Evolutionary conservation across 2,329 filamentous ascomycete species (phyloP), one percentile per base, ranked within the genome.

Genomic region (Talaromyces sp.): DNA sequence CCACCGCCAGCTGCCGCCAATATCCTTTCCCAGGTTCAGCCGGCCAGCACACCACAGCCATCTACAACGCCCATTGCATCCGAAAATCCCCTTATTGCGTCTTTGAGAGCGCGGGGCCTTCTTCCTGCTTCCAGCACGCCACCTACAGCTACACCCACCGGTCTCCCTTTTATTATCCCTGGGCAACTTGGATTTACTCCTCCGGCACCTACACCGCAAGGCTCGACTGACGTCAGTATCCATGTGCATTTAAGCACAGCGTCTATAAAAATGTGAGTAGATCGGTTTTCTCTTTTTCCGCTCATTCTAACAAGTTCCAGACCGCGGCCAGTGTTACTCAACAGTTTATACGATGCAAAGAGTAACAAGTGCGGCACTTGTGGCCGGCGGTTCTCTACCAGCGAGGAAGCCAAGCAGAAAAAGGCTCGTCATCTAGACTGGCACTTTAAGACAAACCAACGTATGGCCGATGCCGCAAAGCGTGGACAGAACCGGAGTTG

Each of bases 381-480:
- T 73, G 95, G 94, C 28, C 86, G 93, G 63, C 88, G 95, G 2
- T 99, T 99, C 75, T 84, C 84, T 59, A 85, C 85, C 4, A 90
- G 91, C 56, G 86, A 88, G 12, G 87, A 90, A 66, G 94, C 94
- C 12, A 90, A 87, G 69, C 88, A 89, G 72, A 90, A 90, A 80
- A 98, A 98, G 79, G 91, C 89, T 28, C 87, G 89, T 3, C 95
- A 99, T 73, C 88, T 99, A 82, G 95, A 99, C 76, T 99, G 95
- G 95, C 95, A 99, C 76, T 99, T 99, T 79, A 88, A 89, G 61
- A 93, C 94, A 28, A 94, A 97, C 71, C 90, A 93, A 70, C 89
- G 92, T 53, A 91, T 96, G 77, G 87, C 88, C 2, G 94, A 98
- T 68, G 89, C 90, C 14, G 88, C 91, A 70, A 94, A 91, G 73